Evolutionary conservation across 2,329 filamentous ascomycete species (phyloP).

Genomic region (Fusarium bactridioides): DNA sequence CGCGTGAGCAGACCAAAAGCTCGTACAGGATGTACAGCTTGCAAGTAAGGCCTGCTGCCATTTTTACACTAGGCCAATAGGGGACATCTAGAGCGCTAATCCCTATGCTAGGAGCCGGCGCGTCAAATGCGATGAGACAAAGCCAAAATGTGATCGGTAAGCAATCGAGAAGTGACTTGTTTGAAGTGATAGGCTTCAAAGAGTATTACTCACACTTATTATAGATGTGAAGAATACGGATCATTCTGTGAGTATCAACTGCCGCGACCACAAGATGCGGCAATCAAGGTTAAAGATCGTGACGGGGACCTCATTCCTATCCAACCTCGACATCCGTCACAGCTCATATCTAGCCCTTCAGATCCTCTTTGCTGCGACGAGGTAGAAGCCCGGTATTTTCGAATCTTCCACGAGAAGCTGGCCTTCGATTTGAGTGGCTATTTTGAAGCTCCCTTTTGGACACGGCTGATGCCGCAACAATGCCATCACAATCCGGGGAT

Average conservation of each 20-base stretch:
- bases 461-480: neutral
- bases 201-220: neutral
- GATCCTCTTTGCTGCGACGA: neutral
- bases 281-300: neutral
- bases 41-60: neutral
- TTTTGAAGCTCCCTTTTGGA: neutral
- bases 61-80: fast-evolving
- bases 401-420: neutral
- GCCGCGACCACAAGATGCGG: neutral
- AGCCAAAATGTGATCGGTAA: neutral
- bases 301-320: fast-evolving
- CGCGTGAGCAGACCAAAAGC: neutral
- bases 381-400: neutral
- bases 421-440: neutral
- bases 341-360: neutral
- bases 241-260: neutral
- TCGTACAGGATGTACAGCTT: neutral
- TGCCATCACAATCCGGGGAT: neutral
- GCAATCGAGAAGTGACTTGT: neutral
- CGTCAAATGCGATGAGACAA: neutral
- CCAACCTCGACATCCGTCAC: neutral
- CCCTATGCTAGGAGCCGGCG: neutral
- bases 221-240: neutral
- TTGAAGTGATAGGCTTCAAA: neutral
- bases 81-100: neutral